Conservation (phyloP, 106 monocot genomes). For the Phalaenopsis aphrodite region DNA sequence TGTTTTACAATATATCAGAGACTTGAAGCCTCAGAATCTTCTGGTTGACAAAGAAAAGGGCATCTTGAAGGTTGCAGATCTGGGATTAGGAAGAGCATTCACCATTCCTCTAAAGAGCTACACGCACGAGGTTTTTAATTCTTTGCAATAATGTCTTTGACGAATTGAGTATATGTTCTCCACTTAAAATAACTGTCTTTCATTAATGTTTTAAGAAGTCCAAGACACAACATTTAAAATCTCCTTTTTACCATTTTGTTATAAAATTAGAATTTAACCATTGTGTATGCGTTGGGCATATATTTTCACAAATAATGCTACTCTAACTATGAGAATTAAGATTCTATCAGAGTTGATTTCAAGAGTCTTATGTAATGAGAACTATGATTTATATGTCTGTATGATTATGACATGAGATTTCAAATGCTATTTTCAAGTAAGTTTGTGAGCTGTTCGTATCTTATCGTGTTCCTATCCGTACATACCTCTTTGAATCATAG, state of each 20-base stretch:
- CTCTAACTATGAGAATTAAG: too few relatives aligned
- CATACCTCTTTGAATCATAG: not conserved
- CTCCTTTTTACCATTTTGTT: not conserved
- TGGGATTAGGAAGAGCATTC: constrained; percentile 92
- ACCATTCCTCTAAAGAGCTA: constrained; percentile 92
- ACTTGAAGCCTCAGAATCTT: constrained; percentile 95
- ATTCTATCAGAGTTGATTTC: not conserved
- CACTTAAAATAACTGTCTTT: not conserved
- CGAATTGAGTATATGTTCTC: not conserved
- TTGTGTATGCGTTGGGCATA: too few relatives aligned
- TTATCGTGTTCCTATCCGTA: not conserved
- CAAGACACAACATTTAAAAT: not conserved
- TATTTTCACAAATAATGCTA: too few relatives aligned
- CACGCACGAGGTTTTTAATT: constrained; percentile 74
- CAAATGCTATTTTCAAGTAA: too few relatives aligned
- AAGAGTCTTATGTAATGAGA: not conserved
- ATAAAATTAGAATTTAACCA: too few relatives aligned
- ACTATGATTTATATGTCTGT: not conserved
- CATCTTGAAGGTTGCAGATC: constrained; percentile 90
- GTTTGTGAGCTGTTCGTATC: not conserved
- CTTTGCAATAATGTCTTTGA: not conserved
- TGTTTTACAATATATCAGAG: constrained; percentile 28
- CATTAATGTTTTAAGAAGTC: not conserved
- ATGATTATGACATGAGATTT: not conserved
- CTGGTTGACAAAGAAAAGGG: constrained; percentile 95